Percentiles rank a stretch among this genome's conserved stretches.
phyloP scores from a whole-genome alignment of 1,139 yeast genomes.

The Geotrichum europaeum region DNA sequence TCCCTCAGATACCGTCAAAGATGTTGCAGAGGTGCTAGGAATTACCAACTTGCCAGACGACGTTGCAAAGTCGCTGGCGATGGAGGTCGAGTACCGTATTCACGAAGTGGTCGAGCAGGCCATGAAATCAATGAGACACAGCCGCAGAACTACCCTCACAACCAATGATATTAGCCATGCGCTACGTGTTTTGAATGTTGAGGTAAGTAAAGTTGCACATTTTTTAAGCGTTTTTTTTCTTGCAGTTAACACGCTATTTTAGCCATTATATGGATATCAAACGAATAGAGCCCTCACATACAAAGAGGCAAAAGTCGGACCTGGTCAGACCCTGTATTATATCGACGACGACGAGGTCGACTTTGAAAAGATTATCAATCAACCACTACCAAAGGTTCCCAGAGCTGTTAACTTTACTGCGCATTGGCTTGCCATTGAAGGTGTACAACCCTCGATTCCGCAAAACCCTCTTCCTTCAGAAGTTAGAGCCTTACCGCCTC shows the following conservation, averaged over 20 bases:
- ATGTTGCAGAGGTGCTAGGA: slow-evolving; percentile 91
- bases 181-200: slow-evolving; percentile 77
- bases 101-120: slow-evolving; percentile 96
- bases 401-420: slow-evolving; percentile 89
- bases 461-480: slow-evolving; percentile 82
- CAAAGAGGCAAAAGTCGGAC: slow-evolving; percentile 80
- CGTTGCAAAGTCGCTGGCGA: slow-evolving; percentile 88
- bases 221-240: slow-evolving; percentile 38
- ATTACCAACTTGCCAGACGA: slow-evolving; percentile 76
- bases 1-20: slow-evolving; percentile 93
- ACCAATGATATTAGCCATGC: slow-evolving; percentile 82
- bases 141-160: slow-evolving; percentile 74
- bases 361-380: slow-evolving; percentile 87
- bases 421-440: slow-evolving; percentile 98
- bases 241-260: slow-evolving; percentile 15
- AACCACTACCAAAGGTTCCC: slow-evolving; percentile 93
- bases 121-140: slow-evolving; percentile 90
- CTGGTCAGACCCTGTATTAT: slow-evolving; percentile 92
- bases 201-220: slow-evolving; percentile 30
- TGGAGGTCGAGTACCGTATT: slow-evolving; percentile 97
- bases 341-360: slow-evolving; percentile 90
- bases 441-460: slow-evolving; percentile 96
- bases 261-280: slow-evolving; percentile 43
- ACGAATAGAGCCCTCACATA: slow-evolving; percentile 52
- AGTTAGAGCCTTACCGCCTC: slow-evolving; percentile 38